Percentiles rank a stretch among this genome's conserved stretches.
Conservation (phyloP, 768 basidiomycete genomes). For the Pleurotus eryngii region DNA sequence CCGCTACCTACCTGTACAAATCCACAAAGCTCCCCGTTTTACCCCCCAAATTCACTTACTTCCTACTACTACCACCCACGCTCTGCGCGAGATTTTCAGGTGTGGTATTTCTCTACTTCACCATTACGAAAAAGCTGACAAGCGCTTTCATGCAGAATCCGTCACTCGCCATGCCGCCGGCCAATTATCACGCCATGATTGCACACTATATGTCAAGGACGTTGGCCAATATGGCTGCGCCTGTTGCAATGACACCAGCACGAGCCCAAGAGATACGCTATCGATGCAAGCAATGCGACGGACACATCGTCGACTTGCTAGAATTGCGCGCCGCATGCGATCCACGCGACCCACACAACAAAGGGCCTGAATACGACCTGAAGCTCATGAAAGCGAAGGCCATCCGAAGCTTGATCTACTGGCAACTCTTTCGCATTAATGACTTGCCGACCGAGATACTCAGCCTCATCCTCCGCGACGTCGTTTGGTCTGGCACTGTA, state of each 20-base stretch:
- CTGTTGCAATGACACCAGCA: background rate
- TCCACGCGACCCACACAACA: too few relatives aligned
- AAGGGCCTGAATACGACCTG: too few relatives aligned
- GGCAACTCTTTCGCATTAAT: conserved; percentile 51
- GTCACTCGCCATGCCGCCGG: background rate
- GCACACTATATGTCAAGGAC: background rate
- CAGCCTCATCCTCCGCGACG: conserved; percentile 57
- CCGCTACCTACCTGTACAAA: background rate
- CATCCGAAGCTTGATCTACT: conserved; percentile 27
- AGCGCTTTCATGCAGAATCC: background rate
- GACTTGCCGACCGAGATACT: conserved; percentile 67
- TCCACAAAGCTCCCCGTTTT: background rate
- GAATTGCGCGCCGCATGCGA: background rate
- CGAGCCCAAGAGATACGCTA: background rate
- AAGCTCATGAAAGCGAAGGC: conserved; percentile 14
- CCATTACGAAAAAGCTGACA: too few relatives aligned
- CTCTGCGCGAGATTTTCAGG: too few relatives aligned
- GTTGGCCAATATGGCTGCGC: background rate
- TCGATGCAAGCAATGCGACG: background rate
- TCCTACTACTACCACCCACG: background rate
- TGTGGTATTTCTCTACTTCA: too few relatives aligned
- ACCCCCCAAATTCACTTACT: background rate
- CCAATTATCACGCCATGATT: background rate
- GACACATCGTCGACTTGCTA: background rate
- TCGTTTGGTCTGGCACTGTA: conserved; percentile 48